Evolutionary conservation across 108 stramenopile species (phyloP), one percentile per base, ranked within the genome.

Genomic region (Fragilaria radians): DNA sequence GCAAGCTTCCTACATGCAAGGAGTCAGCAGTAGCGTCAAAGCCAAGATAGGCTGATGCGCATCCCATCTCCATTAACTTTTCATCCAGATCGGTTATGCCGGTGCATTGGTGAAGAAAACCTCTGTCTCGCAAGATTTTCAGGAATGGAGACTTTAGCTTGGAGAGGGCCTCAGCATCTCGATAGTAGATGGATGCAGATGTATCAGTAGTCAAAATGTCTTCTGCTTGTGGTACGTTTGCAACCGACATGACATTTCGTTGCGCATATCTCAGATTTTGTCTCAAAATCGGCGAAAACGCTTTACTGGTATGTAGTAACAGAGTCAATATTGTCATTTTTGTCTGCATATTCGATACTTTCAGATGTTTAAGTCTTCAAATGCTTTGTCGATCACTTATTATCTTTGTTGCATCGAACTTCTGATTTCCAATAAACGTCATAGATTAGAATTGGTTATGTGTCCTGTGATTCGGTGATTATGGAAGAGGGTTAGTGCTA

Each of bases 1-100:
- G 66, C 57, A 99, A 79, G 32, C 89, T 89, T 56, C 98, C 98
- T 0, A 99, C 96, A 69, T 99, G 98, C 18, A 99, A 82, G 21
- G 89, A 90, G 68, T 95, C 86, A 33, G 98, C 98, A 0, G 98
- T 99, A 19, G 98, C 97, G 65, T 99, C 98, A 55, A 99, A 97
- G 7, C 98, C 98, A 25, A 97, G 78, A 59, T 99, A 99, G 28
- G 94, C 96, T 3, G 70, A 34, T 4, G 77, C 47, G n/a, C 55
- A 48, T 22, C 48, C 53, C 7, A 48, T 42, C 23, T 63, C 59
- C 53, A 27, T 56, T 19, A 90, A 33, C 47, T 74, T 59, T 1
- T 46, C 61, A 49, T 90, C 89, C 55, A 90, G 70, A 48, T 85
- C 81, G 54, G 61, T 25, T 45, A 94, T 68, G 50, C 80, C 76